Base-by-base conservation (phyloP, 1,284 basidiomycete species). In the Cryptococcus wingfieldii region DNA sequence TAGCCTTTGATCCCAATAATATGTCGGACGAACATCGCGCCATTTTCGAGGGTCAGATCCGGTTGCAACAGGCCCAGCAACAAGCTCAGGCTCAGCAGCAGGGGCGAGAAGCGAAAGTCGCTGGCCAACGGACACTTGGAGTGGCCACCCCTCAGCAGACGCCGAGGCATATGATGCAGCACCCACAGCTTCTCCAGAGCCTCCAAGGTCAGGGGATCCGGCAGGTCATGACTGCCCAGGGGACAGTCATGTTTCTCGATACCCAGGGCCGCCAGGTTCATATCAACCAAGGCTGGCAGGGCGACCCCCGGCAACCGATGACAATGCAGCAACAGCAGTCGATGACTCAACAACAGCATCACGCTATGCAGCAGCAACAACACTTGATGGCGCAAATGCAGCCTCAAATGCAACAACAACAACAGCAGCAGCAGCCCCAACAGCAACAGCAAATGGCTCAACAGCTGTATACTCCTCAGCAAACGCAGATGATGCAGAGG, bases 61-160 rank as follows among this genome's bases (percentile, higher is more conserved):
- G 49, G n/a, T 47, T 55, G 28, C 54, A 59, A 31, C 57, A 58
- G 44, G n/a, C n/a, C 8, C 57, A 58, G 28, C 55, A 56, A 27
- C 58, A 60, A 37, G 51, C 53, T 27, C 53, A 53, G 42, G 54
- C 47, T 41, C 58, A 56, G 31, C 38, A 55, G 31, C 59, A 60
- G 42, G 51, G 48, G 14, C 53, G 59, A 47, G 59, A 60, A 9
- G 55, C 37, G 7, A 57, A 60, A 39, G 53, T 46, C n/a, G 50
- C 55, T 10, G 55, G 52, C 9, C 59, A 60, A 39, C 44, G 59
- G 38, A 46, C 52, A 10, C 50, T 60, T n/a, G 59, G 59, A 13
- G 55, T 60, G 16, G 50, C 44, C 47, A 45, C 56, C 27, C 25
- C 38, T 23, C 55, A 54, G 37, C 46, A 49, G 28, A 44, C 38